Base-by-base conservation (phyloP, 2,329 filamentous ascomycete genomes). In the Pseudogymnoascus sp. region DNA sequence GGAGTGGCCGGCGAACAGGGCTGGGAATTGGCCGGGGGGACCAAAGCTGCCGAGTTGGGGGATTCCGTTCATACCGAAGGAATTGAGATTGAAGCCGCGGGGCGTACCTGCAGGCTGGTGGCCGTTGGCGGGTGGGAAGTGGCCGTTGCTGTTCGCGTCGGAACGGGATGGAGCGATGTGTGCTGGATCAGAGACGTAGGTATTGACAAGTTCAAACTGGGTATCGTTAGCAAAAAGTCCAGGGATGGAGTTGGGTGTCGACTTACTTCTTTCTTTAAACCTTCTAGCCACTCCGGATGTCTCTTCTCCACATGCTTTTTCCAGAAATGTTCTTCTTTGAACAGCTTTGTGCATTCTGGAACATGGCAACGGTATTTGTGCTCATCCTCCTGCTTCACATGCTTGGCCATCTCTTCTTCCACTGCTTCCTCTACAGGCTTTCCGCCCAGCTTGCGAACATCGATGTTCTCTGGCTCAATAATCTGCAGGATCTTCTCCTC, bases 251-350 rank as follows among this genome's bases (percentile, higher is more conserved):
- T 20, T 25, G n/a, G 33, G 20, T 43, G 7, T 7, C 9, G 36
- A 79, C 86, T 79, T 80, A 96, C 92, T 78, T 97, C 93, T 71
- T 88, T 86, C 73, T 87, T 88, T 66, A 97, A 78, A 60, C 79
- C 83, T 35, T 92, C 87, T 47, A 89, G 82, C 89, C 92, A 99
- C 60, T 97, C 93, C 0, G 83, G 74, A 73, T 99, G 94, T 62
- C 95, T 86, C 78, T 99, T 99, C 76, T 97, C 93, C 14, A 97
- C 87, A 70, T 99, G 94, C 79, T 99, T 99, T 70, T 86, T 87
- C 93, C 95, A 99, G 73, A 99, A 99, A 68, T 93, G 86, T 43
- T 96, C 89, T 62, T 94, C 94, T 74, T 97, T 97, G 81, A 99
- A 99, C 6, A 99, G 79, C 75, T 99, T 99, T 9, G 89, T 88